Base-by-base conservation (phyloP, 805 yeast genomes). In the Saturnispora galanensis region DNA sequence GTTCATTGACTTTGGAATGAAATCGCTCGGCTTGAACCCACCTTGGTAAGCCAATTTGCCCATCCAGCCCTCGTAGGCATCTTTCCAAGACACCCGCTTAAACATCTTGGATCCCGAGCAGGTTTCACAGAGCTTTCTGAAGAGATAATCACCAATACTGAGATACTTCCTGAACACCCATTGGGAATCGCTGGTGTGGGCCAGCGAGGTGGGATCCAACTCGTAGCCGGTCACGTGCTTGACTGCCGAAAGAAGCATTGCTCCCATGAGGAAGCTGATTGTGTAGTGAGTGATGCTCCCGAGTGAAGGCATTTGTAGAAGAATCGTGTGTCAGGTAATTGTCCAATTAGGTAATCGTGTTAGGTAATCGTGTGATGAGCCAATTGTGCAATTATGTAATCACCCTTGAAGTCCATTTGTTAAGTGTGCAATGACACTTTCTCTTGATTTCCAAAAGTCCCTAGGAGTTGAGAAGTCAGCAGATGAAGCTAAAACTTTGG, bases 201-300 rank as follows among this genome's bases (percentile, higher is more conserved):
- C 79, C 59, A 48, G 52, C 43, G 45, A 35, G n/a, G 47, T 47
- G 10, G 57, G 52, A n/a, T 52, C 38, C 12, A 59, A 39, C 34
- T 49, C 60, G 64, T 80, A 68, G 0, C 97, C 97, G 0, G 96
- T 84, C 50, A 84, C 79, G 50, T 87, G 74, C 59, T 86, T 82
- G 43, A 89, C 73, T 3, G 95, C 95, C 0, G 97, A 96, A 37
- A 90, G 66, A 11, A 89, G 69, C 59, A 93, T 77, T 2, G 96
- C 84, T 8, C 86, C 67, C 47, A 89, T 68, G 3, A 89, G 76
- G 50, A 88, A 71, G 58, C 89, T 97, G 45, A 87, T 56, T 0
- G 90, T 75, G 53, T 77, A 76, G 63, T 87, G 96, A 10, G 83
- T 60, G 45, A 81, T 52, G 59, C 70, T 76, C 2, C 88, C 87